Percentiles rank a stretch among this genome's conserved stretches.
These are phyloP conservation scores for Mucor mucedo DNA, from an alignment of 371 early-diverging fungal genomes.

Conservation along the genomic window DNA sequence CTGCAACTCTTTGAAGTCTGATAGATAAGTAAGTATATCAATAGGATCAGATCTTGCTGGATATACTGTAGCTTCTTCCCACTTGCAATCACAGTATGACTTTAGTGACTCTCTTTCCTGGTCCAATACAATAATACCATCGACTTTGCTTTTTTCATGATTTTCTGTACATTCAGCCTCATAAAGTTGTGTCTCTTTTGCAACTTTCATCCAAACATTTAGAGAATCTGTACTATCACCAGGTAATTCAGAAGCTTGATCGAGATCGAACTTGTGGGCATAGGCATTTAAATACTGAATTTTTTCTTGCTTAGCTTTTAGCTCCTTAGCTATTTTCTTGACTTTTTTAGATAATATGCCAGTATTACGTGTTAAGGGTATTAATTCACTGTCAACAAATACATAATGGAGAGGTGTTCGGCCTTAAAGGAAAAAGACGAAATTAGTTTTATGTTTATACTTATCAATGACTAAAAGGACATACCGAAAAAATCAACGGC, in stretches of 20 bases:
- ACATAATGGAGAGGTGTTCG: slow-evolving; percentile 65
- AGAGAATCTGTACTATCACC: not conserved
- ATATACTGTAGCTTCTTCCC: slow-evolving; percentile 2
- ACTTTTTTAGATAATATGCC: slow-evolving; percentile 18
- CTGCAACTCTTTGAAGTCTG: slow-evolving; percentile 18
- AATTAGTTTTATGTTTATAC: not conserved
- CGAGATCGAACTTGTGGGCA: slow-evolving; percentile 4
- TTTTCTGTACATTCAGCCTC: not conserved
- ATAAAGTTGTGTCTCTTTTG: slow-evolving; percentile 10
- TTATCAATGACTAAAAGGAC: not conserved
- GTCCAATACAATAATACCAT: slow-evolving; percentile 2
- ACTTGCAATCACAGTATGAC: slow-evolving; percentile 7
- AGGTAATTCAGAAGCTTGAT: not conserved
- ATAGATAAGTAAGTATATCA: slow-evolving; percentile 55
- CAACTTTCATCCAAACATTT: slow-evolving; percentile 16
- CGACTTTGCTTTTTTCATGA: not conserved
- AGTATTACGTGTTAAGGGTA: slow-evolving; percentile 52
- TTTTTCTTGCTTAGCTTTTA: slow-evolving; percentile 15
- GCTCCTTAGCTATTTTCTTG: slow-evolving; percentile 22
- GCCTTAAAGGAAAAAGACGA: slow-evolving; percentile 21
- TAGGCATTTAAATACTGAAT: slow-evolving; percentile 17
- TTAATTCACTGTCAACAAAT: slow-evolving; percentile 40
- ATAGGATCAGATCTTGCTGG: slow-evolving; percentile 56
- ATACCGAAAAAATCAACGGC: slow-evolving; percentile 52
- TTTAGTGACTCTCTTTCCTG: slow-evolving; percentile 13